Conservation (phyloP, 768 basidiomycete genomes). For the Trametes villosa region DNA sequence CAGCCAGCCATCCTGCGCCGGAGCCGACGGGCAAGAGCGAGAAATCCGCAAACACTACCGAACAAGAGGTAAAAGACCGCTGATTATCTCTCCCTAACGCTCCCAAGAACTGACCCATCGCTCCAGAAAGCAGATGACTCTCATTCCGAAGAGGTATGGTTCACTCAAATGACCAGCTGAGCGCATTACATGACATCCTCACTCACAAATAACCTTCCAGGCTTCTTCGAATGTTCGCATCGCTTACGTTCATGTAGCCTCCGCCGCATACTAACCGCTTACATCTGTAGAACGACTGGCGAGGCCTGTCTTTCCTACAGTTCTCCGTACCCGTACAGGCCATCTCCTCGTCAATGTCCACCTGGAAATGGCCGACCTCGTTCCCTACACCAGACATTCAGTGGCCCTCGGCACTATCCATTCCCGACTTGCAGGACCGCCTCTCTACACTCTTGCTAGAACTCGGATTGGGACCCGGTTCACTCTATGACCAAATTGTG, state of each 20-base stretch:
- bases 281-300: conserved; percentile 17
- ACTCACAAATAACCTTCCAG: no score
- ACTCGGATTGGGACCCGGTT: conserved; percentile 30
- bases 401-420: conserved; percentile 27
- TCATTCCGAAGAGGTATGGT: not conserved
- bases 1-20: not conserved
- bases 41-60: no score
- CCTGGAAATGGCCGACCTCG: conserved; percentile 28
- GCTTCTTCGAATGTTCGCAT: no score
- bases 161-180: no score
- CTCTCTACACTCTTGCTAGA: conserved; percentile 30
- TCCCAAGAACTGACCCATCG: no score
- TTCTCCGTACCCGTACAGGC: conserved; percentile 19
- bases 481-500: conserved; percentile 30
- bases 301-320: conserved; percentile 26
- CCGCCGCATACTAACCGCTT: no score
- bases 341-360: conserved; percentile 23
- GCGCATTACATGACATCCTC: no score
- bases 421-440: conserved; percentile 26
- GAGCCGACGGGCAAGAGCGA: not conserved
- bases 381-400: conserved; percentile 16
- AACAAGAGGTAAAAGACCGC: not conserved
- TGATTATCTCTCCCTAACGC: no score
- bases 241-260: no score
- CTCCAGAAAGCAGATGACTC: not conserved